Percentiles rank a stretch among this genome's conserved stretches.
Conservation (phyloP, 1,139 yeast species). For the Hemisphaericaspora lyxosophila region DNA sequence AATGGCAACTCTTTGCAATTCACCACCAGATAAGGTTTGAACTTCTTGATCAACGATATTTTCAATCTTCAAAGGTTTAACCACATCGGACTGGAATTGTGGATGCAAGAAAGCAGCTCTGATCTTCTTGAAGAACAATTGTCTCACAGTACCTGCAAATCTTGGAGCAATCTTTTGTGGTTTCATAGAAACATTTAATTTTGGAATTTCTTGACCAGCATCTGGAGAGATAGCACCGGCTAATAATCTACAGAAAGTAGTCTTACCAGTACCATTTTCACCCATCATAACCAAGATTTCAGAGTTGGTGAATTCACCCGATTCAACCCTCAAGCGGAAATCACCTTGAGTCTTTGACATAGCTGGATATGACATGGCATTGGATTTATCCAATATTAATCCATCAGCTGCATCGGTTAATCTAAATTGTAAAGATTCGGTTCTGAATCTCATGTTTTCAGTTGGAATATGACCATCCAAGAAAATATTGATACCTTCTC, state of each 20-base stretch:
- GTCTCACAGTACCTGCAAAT: slow-evolving; percentile 98
- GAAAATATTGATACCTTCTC: slow-evolving; percentile 98
- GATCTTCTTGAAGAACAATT: slow-evolving; percentile 92
- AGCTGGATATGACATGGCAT: slow-evolving; percentile 73
- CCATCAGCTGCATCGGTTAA: slow-evolving; percentile 89
- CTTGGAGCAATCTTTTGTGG: slow-evolving; percentile 99
- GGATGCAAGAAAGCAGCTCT: slow-evolving; percentile 93
- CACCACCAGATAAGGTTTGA: slow-evolving; percentile 98
- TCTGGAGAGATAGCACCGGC: slow-evolving; percentile 94
- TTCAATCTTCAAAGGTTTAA: slow-evolving; percentile 91
- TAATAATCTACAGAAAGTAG: slow-evolving; percentile 90
- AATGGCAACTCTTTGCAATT: slow-evolving; percentile 98
- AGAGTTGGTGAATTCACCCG: slow-evolving; percentile 92
- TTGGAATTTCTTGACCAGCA: slow-evolving; percentile 74
- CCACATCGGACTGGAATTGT: slow-evolving; percentile 97
- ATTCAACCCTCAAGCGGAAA: slow-evolving; percentile 75
- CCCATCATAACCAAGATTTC: slow-evolving; percentile 99
- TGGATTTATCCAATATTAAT: slow-evolving; percentile 71
- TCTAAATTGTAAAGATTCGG: slow-evolving; percentile 92
- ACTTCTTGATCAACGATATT: slow-evolving; percentile 97
- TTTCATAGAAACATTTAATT: slow-evolving; percentile 91
- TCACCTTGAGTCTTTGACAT: slow-evolving; percentile 95
- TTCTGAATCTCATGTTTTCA: slow-evolving; percentile 94
- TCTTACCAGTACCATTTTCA: slow-evolving; percentile 99
- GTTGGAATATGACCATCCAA: slow-evolving; percentile 97